Percentiles rank a stretch among this genome's conserved stretches.
Evolutionary conservation across 129 eudicot genomes (phyloP).

Genomic region (Flaveria bidentis): DNA sequence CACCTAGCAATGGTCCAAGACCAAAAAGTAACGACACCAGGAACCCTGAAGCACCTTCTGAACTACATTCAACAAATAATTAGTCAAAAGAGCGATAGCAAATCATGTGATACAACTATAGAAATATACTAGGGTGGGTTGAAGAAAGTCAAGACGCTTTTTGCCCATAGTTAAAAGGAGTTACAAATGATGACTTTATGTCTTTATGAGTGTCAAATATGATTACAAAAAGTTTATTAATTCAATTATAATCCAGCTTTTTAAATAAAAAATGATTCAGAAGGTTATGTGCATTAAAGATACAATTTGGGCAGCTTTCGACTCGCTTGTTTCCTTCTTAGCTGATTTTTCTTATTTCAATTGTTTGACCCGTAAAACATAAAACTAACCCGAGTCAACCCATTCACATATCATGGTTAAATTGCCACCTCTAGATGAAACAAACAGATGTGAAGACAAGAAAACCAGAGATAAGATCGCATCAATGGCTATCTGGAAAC

Average conservation of each 20-base stretch:
- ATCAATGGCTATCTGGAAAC: not conserved
- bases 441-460: not conserved
- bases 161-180: not conserved
- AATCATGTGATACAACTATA: not conserved
- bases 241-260: not conserved
- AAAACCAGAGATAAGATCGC: not conserved
- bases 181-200: not conserved
- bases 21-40: conserved; percentile 85
- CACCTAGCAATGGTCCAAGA: conserved; percentile 94
- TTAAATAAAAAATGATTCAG: not conserved
- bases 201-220: not conserved
- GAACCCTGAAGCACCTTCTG: conserved; percentile 89
- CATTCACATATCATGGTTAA: not conserved
- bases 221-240: not conserved
- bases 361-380: not conserved
- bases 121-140: not conserved
- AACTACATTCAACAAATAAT: conserved; percentile 49
- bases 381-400: not conserved
- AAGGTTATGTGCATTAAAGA: no score
- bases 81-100: conserved; percentile 16
- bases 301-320: not conserved
- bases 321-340: not conserved
- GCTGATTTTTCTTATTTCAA: not conserved
- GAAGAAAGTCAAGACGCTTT: not conserved
- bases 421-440: conserved; percentile 5